These are phyloP conservation scores for Penicillium expansum DNA, from an alignment of 2,329 filamentous ascomycete species.

Conservation along the genomic window DNA sequence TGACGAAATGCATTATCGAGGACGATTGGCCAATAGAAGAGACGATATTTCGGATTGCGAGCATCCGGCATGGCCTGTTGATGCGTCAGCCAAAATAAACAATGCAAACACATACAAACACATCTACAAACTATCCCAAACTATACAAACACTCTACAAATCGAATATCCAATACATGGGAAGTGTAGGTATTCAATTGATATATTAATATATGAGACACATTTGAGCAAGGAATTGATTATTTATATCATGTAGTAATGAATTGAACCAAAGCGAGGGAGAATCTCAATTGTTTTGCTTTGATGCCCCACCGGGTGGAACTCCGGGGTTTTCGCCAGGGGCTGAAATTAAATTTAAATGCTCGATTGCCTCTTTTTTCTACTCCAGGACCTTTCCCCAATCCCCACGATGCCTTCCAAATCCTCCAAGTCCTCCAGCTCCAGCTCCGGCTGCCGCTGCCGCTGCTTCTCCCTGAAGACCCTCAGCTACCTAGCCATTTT, in stretches of 20 bases:
- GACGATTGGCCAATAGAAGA: slow-evolving; percentile 11
- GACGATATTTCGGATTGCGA: slow-evolving; percentile 17
- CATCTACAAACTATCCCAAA: not conserved
- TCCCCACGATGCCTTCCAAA: slow-evolving; percentile 25
- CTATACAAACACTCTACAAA: not conserved
- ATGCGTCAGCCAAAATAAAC: not conserved
- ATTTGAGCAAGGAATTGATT: not conserved
- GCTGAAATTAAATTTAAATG: slow-evolving; percentile 13
- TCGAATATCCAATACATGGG: not conserved
- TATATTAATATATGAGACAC: not conserved
- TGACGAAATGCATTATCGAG: not conserved
- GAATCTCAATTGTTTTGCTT: slow-evolving; percentile 1
- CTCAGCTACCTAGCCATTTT: slow-evolving; percentile 35
- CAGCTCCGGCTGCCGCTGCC: slow-evolving; percentile 21
- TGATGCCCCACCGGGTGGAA: slow-evolving; percentile 14
- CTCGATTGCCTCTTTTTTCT: slow-evolving; percentile 1
- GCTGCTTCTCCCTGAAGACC: slow-evolving; percentile 30
- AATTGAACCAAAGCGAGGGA: not conserved
- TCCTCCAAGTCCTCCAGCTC: slow-evolving; percentile 23
- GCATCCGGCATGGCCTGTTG: slow-evolving; percentile 26
- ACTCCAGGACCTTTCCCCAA: not conserved
- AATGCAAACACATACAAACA: slow-evolving; percentile 1
- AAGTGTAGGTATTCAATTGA: not conserved
- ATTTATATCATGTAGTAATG: not conserved
- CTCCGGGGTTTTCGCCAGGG: slow-evolving; percentile 19